Conservation (phyloP, 805 yeast species). For the Pachysolen tannophilus region DNA sequence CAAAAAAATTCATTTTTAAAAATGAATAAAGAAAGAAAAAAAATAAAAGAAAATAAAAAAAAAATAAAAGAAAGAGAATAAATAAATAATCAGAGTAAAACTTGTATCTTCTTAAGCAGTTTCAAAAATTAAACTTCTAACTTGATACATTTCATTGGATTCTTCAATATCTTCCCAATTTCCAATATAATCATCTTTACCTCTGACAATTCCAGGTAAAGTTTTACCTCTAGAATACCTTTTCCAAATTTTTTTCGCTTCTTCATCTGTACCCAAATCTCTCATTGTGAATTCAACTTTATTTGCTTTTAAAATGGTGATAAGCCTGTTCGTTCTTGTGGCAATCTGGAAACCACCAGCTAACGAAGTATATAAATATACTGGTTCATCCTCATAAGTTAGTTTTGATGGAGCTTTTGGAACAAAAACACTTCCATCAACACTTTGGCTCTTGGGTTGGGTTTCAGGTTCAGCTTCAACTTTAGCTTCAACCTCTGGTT, state of each 20-base stretch:
- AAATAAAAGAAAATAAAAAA: neutral
- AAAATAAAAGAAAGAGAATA: neutral
- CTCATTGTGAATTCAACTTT: slow-evolving; percentile 56
- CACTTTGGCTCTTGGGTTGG: slow-evolving; percentile 6
- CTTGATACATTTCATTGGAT: slow-evolving; percentile 71
- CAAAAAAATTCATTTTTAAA: neutral
- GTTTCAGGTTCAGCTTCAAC: slow-evolving; percentile 2
- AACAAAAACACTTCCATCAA: slow-evolving; percentile 20
- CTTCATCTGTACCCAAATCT: slow-evolving; percentile 83
- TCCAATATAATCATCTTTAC: slow-evolving; percentile 74
- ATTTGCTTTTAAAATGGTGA: slow-evolving; percentile 70
- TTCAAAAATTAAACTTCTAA: slow-evolving; percentile 58
- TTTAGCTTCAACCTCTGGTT: slow-evolving; percentile 2
- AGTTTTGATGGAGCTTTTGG: slow-evolving; percentile 22
- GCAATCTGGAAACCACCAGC: slow-evolving; percentile 83
- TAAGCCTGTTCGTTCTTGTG: slow-evolving; percentile 67
- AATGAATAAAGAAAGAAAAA: neutral
- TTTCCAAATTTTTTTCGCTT: slow-evolving; percentile 80
- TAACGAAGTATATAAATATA: slow-evolving; percentile 74
- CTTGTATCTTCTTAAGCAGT: too few species aligned
- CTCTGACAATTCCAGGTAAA: slow-evolving; percentile 81
- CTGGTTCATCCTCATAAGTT: slow-evolving; percentile 45
- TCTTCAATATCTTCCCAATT: slow-evolving; percentile 77
- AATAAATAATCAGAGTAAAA: too few species aligned
- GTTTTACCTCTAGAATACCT: slow-evolving; percentile 63